phyloP scores from a whole-genome alignment of 306 rosid genomes.

The Vigna angularis region DNA sequence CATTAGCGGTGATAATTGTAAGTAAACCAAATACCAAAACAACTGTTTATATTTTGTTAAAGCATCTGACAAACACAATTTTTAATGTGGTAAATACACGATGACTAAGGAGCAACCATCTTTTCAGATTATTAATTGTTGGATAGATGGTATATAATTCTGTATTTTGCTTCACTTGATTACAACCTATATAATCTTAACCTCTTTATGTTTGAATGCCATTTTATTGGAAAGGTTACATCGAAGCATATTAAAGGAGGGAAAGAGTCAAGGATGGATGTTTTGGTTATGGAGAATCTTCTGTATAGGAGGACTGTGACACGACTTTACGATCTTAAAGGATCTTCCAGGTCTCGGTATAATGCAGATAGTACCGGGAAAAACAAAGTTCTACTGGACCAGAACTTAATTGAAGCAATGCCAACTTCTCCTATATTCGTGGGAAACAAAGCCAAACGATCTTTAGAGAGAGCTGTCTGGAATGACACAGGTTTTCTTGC shows the following conservation, averaged over 20 bases:
- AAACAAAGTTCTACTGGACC: conserved; percentile 90
- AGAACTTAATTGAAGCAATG: conserved; percentile 97
- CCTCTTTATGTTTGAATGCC: conserved; percentile 36
- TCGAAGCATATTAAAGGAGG: conserved; percentile 90
- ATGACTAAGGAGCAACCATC: conserved; percentile 13
- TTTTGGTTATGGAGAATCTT: conserved; percentile 98
- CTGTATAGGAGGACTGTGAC: conserved; percentile 76
- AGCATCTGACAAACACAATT: neutral
- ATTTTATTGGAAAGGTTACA: conserved; percentile 70
- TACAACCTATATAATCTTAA: conserved; percentile 22
- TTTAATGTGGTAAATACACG: conserved; percentile 1
- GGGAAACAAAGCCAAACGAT: conserved; percentile 88
- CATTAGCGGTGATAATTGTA: neutral
- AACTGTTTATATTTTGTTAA: conserved; percentile 5
- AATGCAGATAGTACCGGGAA: conserved; percentile 82
- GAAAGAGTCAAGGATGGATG: conserved; percentile 79
- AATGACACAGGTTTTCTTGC: conserved; percentile 96
- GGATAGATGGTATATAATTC: conserved; percentile 6
- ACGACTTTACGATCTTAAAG: conserved; percentile 92
- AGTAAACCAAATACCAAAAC: conserved; percentile 1
- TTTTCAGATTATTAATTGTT: conserved; percentile 31
- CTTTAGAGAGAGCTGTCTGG: conserved; percentile 97
- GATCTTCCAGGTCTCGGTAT: conserved; percentile 90
- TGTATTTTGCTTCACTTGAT: conserved; percentile 27
- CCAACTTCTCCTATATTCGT: conserved; percentile 98